Base-by-base conservation (phyloP, 441 rosid species). In the Eruca vesicaria region DNA sequence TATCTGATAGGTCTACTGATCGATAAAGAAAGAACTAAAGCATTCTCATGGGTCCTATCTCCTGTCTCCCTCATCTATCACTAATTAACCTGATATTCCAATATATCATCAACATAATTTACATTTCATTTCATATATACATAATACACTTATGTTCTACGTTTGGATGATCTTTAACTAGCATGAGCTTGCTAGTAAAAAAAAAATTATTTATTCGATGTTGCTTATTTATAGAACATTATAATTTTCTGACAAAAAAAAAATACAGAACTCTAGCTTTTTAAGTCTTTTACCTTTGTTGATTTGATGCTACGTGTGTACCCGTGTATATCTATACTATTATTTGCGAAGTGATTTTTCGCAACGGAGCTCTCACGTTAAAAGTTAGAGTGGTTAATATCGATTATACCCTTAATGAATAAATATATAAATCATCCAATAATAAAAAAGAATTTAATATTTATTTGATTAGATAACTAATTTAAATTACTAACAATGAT, bases 21-120 rank as follows among this genome's bases (percentile, higher is more conserved):
- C 0, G 81, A 82, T 78, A 82, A 81, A 81, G 73, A 79, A 69
- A 76, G 75, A 78, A 79, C 76, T 81, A 89, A 86, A 86, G 85
- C 88, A 83, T 41, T 80, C 57, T 69, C 79, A 64, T 72, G 59
- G 88, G 86, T 63, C 89, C 89, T 85, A 77, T 80, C 10, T 20
- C 86, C 74, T 79, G 90, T 89, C 94, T 79, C 82, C 78, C 69
- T 78, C 81, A 78, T 32, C n/a, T 67, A 43, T 72, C 81, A 72
- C 77, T 73, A 26, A 57, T 57, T 72, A 78, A 71, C 36, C 38
- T 23, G 32, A 66, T 63, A 57, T 59, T 28, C 61, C 23, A 29
- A 29, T 11, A 52, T 2, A 50, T 52, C 8, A 52, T 60, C 16
- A 9, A 18, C 16, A 52, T 41, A 41, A 69, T 53, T 41, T 58